Evolutionary conservation across 495 filamentous ascomycete species (phyloP), one percentile per base, ranked within the genome.

Genomic region (Xylaria intraflava): DNA sequence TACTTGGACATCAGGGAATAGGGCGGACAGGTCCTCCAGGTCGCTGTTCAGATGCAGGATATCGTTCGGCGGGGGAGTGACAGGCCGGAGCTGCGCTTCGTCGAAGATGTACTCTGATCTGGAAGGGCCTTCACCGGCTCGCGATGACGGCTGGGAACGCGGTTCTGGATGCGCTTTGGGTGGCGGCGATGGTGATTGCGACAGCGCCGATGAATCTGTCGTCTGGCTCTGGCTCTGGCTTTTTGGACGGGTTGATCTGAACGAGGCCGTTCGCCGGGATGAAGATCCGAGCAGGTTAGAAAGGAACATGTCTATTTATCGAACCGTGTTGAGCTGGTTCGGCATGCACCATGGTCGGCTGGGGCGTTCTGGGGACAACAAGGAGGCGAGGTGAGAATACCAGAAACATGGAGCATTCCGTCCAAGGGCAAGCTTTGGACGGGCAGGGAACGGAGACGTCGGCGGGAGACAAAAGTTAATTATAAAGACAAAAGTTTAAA

Each of bases 1-100:
- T 53, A 92, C 74, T 50, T 88, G 84, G 20, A 95, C 75, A 67
- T 95, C 84, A 6, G 93, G 93, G 58, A 98, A 98, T 2, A 96
- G 75, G 6, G 77, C 78, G 3, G 82, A 82, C 10, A 98, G 79
- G 1, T 74, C 76, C 30, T 82, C 78, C 47, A 98, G 80, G 38
- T 83, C 78, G 12, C 75, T 69, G 69, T 98, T 98, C 19, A 96
- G 72, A 33, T 87, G 84, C 36, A 79, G 73, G 20, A 92, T 78
- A 48, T 83, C 75, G 24, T 72, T 73, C 16, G 78, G 68, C n/a
- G 83, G 78, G 51, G 67, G 60, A 3, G 64, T 56, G 46, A 68
- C 58, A 6, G 68, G 62, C 24, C 46, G 46, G 2, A 80, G 67
- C 35, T 81, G 69, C 5, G 70, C 57, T 49, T 74, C 73, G 33